Percentiles rank a stretch among this genome's conserved stretches.
Evolutionary conservation across 306 rosid species (phyloP).

Genomic region (Prunus mira): DNA sequence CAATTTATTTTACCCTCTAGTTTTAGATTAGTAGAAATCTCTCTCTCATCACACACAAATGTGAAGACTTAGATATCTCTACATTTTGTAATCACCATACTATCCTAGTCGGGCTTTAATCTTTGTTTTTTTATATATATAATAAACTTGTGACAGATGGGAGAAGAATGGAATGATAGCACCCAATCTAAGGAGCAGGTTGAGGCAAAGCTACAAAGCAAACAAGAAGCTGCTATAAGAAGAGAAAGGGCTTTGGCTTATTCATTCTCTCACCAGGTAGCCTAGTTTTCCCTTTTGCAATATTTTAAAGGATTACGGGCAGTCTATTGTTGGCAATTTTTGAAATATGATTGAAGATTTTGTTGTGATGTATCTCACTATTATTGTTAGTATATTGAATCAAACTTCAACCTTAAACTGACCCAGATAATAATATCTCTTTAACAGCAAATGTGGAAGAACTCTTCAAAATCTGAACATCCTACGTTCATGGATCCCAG

Average conservation of each 20-base stretch:
- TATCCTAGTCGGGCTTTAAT: not conserved
- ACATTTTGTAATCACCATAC: too few relatives aligned
- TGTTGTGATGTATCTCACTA: not conserved
- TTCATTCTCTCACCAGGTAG: constrained; percentile 84
- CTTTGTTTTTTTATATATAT: not conserved
- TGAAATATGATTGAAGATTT: not conserved
- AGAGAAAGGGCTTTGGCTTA: constrained; percentile 90
- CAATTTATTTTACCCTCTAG: not conserved
- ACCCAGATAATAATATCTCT: not conserved
- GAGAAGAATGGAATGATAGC: constrained; percentile 71
- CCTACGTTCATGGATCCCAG: constrained; percentile 76
- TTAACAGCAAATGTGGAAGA: constrained; percentile 68
- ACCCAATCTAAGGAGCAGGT: constrained; percentile 67
- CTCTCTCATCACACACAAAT: too few relatives aligned
- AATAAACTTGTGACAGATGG: constrained; percentile 32
- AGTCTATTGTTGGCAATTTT: too few relatives aligned
- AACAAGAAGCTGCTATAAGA: constrained; percentile 77
- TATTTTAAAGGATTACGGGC: not conserved
- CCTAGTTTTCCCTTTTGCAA: not conserved
- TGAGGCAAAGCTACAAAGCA: constrained; percentile 44
- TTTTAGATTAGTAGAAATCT: not conserved
- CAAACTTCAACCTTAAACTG: constrained; percentile 8
- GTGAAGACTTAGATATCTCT: too few relatives aligned
- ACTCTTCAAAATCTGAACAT: constrained; percentile 50
- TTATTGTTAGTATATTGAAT: not conserved